A percentile compares a stretch with the other conserved stretches of the same genome.
phyloP scores from a whole-genome alignment of 2,329 filamentous ascomycete genomes.

The Phoma sp. region DNA sequence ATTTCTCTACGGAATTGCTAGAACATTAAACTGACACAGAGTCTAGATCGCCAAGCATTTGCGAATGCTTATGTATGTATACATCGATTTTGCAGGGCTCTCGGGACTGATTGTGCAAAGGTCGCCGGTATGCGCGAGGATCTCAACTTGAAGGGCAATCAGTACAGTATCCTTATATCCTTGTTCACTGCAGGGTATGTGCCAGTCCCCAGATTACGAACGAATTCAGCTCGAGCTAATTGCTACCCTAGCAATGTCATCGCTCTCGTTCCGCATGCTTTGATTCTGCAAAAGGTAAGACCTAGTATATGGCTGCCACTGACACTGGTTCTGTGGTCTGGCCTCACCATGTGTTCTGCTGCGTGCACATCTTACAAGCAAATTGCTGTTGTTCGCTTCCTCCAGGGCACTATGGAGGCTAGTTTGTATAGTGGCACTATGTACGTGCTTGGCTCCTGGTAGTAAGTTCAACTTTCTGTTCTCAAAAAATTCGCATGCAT shows the following conservation, averaged over 20 bases:
- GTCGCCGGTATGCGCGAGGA: constrained; percentile 34
- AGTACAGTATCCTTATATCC: constrained; percentile 35
- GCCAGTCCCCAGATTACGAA: too few relatives aligned
- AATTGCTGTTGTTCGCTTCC: constrained; percentile 27
- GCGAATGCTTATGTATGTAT: constrained; percentile 5
- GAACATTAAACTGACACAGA: too few relatives aligned
- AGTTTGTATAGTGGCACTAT: constrained; percentile 32
- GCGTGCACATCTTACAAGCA: constrained; percentile 29
- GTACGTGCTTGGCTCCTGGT: constrained; percentile 37
- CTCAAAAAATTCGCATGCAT: neutral
- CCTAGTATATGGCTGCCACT: constrained; percentile 35
- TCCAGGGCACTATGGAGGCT: constrained; percentile 32
- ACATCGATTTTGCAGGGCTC: neutral
- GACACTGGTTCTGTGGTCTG: constrained; percentile 33
- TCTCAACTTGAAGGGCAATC: constrained; percentile 30
- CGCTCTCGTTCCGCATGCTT: constrained; percentile 30
- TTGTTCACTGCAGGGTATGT: constrained; percentile 32
- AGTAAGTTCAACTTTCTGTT: constrained; percentile 24
- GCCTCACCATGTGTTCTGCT: constrained; percentile 36
- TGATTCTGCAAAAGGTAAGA: constrained; percentile 34
- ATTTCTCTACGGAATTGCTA: neutral
- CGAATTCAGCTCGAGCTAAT: neutral
- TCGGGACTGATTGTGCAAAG: neutral
- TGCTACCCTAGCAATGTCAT: constrained; percentile 22
- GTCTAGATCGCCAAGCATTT: constrained; percentile 3